Base-by-base conservation (phyloP, 2,329 filamentous ascomycete species). In the Fusarium foetens region DNA sequence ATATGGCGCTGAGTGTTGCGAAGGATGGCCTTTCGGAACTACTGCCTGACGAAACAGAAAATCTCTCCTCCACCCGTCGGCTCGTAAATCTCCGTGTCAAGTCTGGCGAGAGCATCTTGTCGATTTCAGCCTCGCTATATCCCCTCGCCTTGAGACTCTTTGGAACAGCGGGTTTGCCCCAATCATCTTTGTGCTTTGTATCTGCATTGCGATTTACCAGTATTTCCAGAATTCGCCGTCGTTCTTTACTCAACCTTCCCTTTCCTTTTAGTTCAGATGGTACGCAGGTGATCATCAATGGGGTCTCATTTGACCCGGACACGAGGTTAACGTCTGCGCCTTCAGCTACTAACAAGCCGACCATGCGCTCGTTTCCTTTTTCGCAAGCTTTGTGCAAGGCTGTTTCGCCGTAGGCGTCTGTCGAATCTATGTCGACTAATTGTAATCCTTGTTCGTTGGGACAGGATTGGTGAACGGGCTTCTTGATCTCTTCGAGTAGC, bases 351-450 rank as follows among this genome's bases (percentile, higher is more conserved):
- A 68, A 33, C 19, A 63, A 51, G 17, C 52, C n/a, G 7, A 68
- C 66, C 25, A 68, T 43, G 2, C 52, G 29, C 17, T 41, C 38
- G 11, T 63, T 68, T 13, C 63, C 66, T 36, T 29, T 68, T 14
- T 68, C 51, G 8, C 66, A 68, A 19, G 66, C 63, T n/a, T 62
- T 46, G 17, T 68, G 66, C 2, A 68, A 51, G 21, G 58, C 66
- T 21, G 66, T 68, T 42, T 51, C 35, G 16, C 57, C 63, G 19
- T 68, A 68, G 9, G 23, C 29, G 19, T 68, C 63, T 12, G 45
- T 42, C 8, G 63, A 68, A 21, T 68, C 38, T 39, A 68, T 63
- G 3, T 23, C 19, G 11, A 48, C 51, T 12, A 68, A 12, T 2
- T 11, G 25, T 9, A 55, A 38, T 2, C 38, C 39, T 31, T 31